phyloP scores from a whole-genome alignment of 768 basidiomycete genomes.

The Cystobasidium tubakii region DNA sequence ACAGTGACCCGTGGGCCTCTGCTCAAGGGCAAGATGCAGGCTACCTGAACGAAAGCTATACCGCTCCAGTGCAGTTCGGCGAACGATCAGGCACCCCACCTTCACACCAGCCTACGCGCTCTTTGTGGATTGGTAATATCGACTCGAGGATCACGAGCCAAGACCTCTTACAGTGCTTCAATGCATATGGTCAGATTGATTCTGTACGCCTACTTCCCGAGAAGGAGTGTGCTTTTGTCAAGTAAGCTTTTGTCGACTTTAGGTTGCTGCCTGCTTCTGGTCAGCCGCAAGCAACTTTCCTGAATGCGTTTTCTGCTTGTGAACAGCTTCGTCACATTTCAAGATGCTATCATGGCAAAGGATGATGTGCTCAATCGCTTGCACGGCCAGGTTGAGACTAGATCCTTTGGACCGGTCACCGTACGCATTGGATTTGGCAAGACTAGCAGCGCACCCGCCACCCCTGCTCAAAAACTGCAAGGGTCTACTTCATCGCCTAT shows the following conservation, averaged over 20 bases:
- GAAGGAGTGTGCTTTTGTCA: conserved; percentile 99
- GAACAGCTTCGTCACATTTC: conserved; percentile 43
- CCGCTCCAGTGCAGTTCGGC: conserved; percentile 2
- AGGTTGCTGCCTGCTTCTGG: not conserved
- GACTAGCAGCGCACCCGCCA: conserved; percentile 88
- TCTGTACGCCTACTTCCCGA: conserved; percentile 88
- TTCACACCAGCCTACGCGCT: conserved; percentile 62
- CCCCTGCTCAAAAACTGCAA: conserved; percentile 65
- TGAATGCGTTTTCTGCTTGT: not conserved
- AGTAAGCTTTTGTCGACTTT: conserved; percentile 79
- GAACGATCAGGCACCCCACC: conserved; percentile 4
- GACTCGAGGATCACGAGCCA: conserved; percentile 90
- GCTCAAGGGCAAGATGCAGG: not conserved
- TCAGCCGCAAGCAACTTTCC: too few species aligned
- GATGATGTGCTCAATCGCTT: conserved; percentile 95
- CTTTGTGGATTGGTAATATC: conserved; percentile 96
- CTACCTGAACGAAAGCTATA: not conserved
- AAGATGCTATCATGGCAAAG: conserved; percentile 90
- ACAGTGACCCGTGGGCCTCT: conserved; percentile 3
- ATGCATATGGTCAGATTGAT: conserved; percentile 94
- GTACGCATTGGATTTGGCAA: conserved; percentile 98
- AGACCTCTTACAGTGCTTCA: conserved; percentile 90
- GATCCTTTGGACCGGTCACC: conserved; percentile 70
- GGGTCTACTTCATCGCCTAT: not conserved
- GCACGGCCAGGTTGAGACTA: conserved; percentile 58